Conservation (phyloP, 805 yeast species). For the Cyberlindnera subsufficiens region DNA sequence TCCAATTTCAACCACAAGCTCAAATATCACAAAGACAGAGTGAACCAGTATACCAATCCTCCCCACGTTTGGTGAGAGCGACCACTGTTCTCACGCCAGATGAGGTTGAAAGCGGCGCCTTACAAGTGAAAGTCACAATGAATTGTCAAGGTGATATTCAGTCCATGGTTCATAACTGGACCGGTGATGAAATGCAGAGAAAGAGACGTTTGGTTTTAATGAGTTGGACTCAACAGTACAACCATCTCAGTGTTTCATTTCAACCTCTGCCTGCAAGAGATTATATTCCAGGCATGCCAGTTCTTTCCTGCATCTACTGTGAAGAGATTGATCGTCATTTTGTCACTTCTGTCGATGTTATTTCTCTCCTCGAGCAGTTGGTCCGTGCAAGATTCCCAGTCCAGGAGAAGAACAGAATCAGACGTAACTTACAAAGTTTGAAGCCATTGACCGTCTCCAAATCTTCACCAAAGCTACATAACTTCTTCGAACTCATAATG, state of each 20-base stretch:
- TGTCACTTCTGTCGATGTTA: constrained; percentile 63
- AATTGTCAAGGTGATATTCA: constrained; percentile 13
- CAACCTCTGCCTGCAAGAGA: constrained; percentile 30
- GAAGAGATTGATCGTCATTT: constrained; percentile 39
- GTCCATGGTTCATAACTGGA: constrained; percentile 40
- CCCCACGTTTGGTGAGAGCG: constrained; percentile 16
- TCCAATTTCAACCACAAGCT: too few species aligned
- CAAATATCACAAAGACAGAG: too few species aligned
- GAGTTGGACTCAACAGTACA: constrained; percentile 30
- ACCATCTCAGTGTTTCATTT: constrained; percentile 33
- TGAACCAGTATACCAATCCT: not conserved
- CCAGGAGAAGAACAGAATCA: constrained; percentile 64
- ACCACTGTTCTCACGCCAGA: constrained; percentile 2
- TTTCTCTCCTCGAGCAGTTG: constrained; percentile 48
- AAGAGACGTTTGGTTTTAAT: constrained; percentile 46
- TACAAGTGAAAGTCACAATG: constrained; percentile 13
- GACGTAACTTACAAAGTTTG: constrained; percentile 60
- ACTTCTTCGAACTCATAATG: constrained; percentile 48
- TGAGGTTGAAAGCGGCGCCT: not conserved
- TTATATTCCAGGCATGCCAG: constrained; percentile 34
- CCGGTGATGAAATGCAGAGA: constrained; percentile 33
- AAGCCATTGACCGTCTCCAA: constrained; percentile 57
- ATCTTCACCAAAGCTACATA: constrained; percentile 30
- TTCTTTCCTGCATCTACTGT: constrained; percentile 59
- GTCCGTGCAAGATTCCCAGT: constrained; percentile 50